A percentile compares a stretch with the other conserved stretches of the same genome.
phyloP scores from a whole-genome alignment of 2,329 filamentous ascomycete species.

The Nannizzia gypsea region DNA sequence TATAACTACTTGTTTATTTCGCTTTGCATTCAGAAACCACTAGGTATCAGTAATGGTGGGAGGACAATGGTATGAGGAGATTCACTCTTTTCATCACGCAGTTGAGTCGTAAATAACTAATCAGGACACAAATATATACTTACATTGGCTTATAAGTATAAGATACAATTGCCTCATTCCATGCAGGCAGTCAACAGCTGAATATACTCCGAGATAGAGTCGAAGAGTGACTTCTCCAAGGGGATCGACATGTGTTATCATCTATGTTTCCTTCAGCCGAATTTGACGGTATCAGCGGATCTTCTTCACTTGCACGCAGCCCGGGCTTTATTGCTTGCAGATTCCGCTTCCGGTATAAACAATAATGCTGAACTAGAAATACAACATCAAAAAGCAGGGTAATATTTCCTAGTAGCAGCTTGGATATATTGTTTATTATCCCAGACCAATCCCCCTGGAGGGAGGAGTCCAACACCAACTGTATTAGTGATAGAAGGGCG shows the following conservation, averaged over 20 bases:
- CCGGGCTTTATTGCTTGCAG: neutral
- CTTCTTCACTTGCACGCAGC: neutral
- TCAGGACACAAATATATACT: no score
- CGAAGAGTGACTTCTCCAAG: neutral
- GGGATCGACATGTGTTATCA: neutral
- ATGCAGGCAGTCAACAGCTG: no score
- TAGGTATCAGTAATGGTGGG: neutral
- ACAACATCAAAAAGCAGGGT: neutral
- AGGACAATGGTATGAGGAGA: no score
- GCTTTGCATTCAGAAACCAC: neutral
- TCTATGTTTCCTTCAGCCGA: neutral
- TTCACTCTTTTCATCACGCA: no score
- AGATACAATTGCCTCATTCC: no score
- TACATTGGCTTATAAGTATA: no score
- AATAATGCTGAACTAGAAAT: slow-evolving; percentile 3
- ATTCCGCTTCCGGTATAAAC: neutral
- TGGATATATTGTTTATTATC: neutral
- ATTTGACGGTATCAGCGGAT: neutral
- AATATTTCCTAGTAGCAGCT: neutral
- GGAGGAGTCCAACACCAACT: slow-evolving; percentile 4
- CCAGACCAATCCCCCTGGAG: neutral
- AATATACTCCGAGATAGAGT: neutral
- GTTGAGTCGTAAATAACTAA: no score
- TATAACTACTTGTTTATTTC: neutral
- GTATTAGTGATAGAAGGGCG: neutral